Conservation (phyloP, 2,329 filamentous ascomycete species). For the Ceratocystis colombiana region DNA sequence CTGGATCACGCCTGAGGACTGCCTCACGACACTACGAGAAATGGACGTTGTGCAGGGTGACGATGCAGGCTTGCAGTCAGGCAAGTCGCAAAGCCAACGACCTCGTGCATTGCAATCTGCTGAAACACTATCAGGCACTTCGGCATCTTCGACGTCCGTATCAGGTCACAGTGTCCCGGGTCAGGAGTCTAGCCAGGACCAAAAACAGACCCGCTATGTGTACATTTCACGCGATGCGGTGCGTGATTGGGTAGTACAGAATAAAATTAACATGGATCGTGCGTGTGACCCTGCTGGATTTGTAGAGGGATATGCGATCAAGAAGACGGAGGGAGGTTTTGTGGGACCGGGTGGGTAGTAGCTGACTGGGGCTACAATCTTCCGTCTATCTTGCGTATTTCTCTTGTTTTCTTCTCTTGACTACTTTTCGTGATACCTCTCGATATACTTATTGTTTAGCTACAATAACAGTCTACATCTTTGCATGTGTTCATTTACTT, state of each 20-base stretch:
- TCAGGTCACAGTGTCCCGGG: too few species aligned
- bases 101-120: constrained; percentile 4
- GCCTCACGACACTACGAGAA: constrained; percentile 63
- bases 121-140: too few species aligned
- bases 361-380: too few species aligned
- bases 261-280: constrained; percentile 53
- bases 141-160: too few species aligned
- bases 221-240: constrained; percentile 47
- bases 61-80: constrained; percentile 35
- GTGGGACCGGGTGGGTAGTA: neutral
- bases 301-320: constrained; percentile 53
- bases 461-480: neutral
- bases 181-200: neutral
- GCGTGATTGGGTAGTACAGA: constrained; percentile 53
- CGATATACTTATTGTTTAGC: neutral
- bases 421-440: neutral
- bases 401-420: neutral
- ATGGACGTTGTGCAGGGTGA: constrained; percentile 63
- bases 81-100: constrained; percentile 20
- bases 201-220: constrained; percentile 34
- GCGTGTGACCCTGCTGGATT: constrained; percentile 69
- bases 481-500: constrained; percentile 1
- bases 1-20: constrained; percentile 78
- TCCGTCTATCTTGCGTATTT: neutral
- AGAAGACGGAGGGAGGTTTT: constrained; percentile 26